A percentile compares a stretch with the other conserved stretches of the same genome.
Conservation (phyloP, 2,329 filamentous ascomycete genomes). For the Fusarium sambucinum region DNA sequence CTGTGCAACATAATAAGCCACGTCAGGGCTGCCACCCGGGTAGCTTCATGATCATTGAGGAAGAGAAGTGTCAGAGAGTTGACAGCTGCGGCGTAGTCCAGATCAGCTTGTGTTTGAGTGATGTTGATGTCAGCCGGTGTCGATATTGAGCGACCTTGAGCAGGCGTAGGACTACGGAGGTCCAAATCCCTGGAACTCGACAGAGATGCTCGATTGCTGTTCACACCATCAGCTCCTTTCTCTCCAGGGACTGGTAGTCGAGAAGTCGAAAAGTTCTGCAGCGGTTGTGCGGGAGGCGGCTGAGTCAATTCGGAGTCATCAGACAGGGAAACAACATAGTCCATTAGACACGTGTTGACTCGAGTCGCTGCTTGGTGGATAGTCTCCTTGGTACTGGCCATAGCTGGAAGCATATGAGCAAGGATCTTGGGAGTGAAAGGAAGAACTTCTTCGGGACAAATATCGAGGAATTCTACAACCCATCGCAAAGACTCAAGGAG, state of each 20-base stretch:
- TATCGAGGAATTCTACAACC: conserved; percentile 97
- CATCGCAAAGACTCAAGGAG: conserved; percentile 90
- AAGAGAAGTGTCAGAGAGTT: conserved; percentile 94
- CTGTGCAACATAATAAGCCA: conserved; percentile 99
- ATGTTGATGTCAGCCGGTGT: conserved; percentile 60
- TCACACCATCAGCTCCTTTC: conserved; percentile 58
- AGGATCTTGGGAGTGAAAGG: conserved; percentile 93
- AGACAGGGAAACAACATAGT: conserved; percentile 92
- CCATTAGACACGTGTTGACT: conserved; percentile 91
- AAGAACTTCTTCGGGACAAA: conserved; percentile 95
- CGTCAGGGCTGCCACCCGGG: conserved; percentile 89
- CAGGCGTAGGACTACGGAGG: conserved; percentile 64
- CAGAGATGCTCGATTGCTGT: conserved; percentile 64
- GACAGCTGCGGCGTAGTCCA: conserved; percentile 97
- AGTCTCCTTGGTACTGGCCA: conserved; percentile 90
- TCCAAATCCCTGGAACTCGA: conserved; percentile 68
- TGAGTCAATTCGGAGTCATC: conserved; percentile 67
- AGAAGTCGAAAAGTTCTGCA: conserved; percentile 52
- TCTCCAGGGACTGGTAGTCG: conserved; percentile 60
- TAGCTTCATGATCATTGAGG: conserved; percentile 96
- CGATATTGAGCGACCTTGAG: conserved; percentile 60
- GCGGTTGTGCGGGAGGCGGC: conserved; percentile 40
- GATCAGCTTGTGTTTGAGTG: conserved; percentile 69
- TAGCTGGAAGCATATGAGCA: conserved; percentile 90
- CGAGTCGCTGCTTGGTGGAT: conserved; percentile 89